A percentile compares a stretch with the other conserved stretches of the same genome.
phyloP scores from a whole-genome alignment of 2,329 filamentous ascomycete genomes.

The Onygenales sp. region DNA sequence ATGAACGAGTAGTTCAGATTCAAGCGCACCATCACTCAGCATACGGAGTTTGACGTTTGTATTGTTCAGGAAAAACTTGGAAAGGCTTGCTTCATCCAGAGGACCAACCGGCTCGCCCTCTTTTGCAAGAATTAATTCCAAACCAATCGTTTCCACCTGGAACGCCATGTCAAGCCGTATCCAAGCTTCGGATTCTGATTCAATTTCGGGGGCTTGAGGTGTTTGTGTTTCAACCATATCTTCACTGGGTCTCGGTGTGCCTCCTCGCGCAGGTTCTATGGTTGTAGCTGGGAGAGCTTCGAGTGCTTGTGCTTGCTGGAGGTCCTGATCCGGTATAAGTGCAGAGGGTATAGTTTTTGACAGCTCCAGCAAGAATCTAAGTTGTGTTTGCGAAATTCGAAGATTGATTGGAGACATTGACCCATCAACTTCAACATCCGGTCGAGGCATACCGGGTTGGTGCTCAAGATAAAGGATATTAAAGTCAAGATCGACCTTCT shows the following conservation, averaged over 20 bases:
- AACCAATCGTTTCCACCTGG: slow-evolving; percentile 72
- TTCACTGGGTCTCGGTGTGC: slow-evolving; percentile 17
- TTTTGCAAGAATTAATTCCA: slow-evolving; percentile 74
- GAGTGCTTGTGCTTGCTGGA: slow-evolving; percentile 63
- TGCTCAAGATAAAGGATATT: slow-evolving; percentile 89
- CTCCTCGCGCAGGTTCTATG: slow-evolving; percentile 23
- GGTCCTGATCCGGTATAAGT: slow-evolving; percentile 65
- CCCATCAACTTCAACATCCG: slow-evolving; percentile 85
- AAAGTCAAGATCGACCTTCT: slow-evolving; percentile 91
- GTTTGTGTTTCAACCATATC: slow-evolving; percentile 22
- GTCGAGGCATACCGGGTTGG: slow-evolving; percentile 62
- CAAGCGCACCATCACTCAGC: slow-evolving; percentile 82
- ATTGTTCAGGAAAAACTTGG: slow-evolving; percentile 87
- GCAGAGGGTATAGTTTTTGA: slow-evolving; percentile 80
- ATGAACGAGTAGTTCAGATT: slow-evolving; percentile 85
- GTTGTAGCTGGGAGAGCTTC: slow-evolving; percentile 57
- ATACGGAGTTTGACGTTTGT: slow-evolving; percentile 87
- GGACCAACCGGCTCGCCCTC: slow-evolving; percentile 70
- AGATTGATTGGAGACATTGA: slow-evolving; percentile 91
- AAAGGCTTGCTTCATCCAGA: slow-evolving; percentile 70
- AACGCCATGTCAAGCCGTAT: slow-evolving; percentile 90
- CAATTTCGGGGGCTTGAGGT: slow-evolving; percentile 61
- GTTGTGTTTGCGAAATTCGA: slow-evolving; percentile 77
- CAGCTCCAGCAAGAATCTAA: slow-evolving; percentile 81
- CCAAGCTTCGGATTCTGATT: slow-evolving; percentile 63